Base-by-base conservation (phyloP, 805 yeast species). In the Kuraishia molischiana region DNA sequence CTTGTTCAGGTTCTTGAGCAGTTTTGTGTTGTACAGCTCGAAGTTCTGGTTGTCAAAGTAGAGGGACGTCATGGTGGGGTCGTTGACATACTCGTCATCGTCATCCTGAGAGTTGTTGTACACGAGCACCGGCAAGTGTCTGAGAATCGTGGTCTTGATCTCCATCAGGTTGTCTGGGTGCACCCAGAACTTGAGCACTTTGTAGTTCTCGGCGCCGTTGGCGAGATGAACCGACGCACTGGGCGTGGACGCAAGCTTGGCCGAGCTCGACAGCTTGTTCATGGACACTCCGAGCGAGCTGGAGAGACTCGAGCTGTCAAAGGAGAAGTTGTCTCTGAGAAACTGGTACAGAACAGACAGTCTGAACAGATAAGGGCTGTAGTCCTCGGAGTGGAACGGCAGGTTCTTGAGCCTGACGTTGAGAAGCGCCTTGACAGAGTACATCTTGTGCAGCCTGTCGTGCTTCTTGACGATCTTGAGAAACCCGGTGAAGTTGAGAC, bases 121-220 rank as follows among this genome's bases (percentile, higher is more conserved):
- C 35, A 90, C 83, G 44, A 90, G 69, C 4, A 89, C 95, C 1
- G 98, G 98, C 47, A 90, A 72, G 51, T 86, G 95, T 57, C 97
- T 81, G 54, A 90, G 72, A 46, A 90, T 85, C 42, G 87, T 78
- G n/a, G 97, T 86, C 64, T 90, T 90, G 39, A 89, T 95, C 62
- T 90, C 97, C 96, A 90, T 89, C 55, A 92, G 57, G 56, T 86
- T 84, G 49, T 92, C 98, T n/a, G 90, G 89, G 57, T 90, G 97
- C 32, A 92, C 72, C 98, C 98, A 90, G 59, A 90, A 90, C 62
- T 85, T 86, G 60, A 80, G 78, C 13, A 85, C 79, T 44, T 66
- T 79, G 66, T 50, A 77, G 54, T 36, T 59, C 20, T 40, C 41
- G 19, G 21, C 31, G 2, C 30, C 34, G 3, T 14, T 17, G 19